These are phyloP conservation scores for Verticillium tricorpus DNA, from an alignment of 2,329 filamentous ascomycete genomes.

Conservation along the genomic window DNA sequence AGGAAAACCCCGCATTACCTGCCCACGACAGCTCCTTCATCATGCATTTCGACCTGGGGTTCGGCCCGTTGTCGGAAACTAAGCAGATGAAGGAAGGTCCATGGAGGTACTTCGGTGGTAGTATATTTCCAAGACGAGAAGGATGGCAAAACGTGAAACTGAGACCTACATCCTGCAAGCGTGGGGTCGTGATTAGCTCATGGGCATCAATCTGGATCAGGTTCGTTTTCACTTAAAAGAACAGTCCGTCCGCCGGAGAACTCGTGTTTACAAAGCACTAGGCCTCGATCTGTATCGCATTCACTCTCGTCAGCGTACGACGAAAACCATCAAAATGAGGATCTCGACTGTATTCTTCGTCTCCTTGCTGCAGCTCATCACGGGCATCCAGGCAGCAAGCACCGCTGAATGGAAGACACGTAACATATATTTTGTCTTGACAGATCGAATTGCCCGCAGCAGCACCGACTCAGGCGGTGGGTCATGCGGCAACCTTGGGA, in stretches of 20 bases:
- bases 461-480: slow-evolving; percentile 37
- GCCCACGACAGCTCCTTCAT: neutral
- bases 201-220: neutral
- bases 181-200: neutral
- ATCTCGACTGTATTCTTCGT: neutral
- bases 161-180: neutral
- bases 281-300: neutral
- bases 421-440: slow-evolving; percentile 55
- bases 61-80: neutral
- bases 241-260: neutral
- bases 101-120: neutral
- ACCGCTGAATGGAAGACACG: slow-evolving; percentile 44
- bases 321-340: neutral
- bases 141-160: neutral
- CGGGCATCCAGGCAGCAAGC: neutral
- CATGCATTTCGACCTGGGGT: neutral
- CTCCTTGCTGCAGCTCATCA: neutral
- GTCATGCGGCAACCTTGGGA: slow-evolving; percentile 34
- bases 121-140: neutral
- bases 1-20: neutral
- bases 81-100: neutral
- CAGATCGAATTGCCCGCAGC: slow-evolving; percentile 49
- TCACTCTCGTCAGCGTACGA: neutral
- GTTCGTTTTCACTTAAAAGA: neutral
- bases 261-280: neutral